Conservation (phyloP, 2,329 filamentous ascomycete species). For the Magnaporthiopsis poae region DNA sequence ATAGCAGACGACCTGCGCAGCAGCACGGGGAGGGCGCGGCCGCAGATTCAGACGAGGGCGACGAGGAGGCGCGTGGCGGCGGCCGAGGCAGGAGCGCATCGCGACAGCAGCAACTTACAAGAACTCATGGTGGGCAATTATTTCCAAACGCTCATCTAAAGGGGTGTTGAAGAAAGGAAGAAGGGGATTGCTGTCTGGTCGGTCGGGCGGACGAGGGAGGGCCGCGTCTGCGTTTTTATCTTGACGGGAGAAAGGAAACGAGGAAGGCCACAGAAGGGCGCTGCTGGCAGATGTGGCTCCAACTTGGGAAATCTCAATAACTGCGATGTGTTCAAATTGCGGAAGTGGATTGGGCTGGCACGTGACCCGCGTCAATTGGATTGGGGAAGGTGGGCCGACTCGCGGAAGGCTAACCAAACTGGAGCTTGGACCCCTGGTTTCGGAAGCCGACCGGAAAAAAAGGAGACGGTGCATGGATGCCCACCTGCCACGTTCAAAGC, state of each 20-base stretch:
- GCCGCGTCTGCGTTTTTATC: background rate
- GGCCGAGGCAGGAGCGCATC: background rate
- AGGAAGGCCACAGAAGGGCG: constrained; percentile 20
- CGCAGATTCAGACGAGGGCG: background rate
- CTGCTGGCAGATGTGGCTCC: constrained; percentile 9
- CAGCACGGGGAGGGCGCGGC: background rate
- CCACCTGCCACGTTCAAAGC: no score
- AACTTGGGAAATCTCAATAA: constrained; percentile 5
- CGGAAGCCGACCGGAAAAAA: background rate
- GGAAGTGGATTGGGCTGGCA: constrained; percentile 3
- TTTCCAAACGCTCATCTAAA: constrained; percentile 12
- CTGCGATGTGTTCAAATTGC: constrained; percentile 8
- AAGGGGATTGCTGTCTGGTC: constrained; percentile 25
- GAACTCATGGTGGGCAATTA: constrained; percentile 41
- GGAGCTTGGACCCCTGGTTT: background rate
- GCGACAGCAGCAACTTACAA: constrained; percentile 34
- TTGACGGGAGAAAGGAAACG: constrained; percentile 20
- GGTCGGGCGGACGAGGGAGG: background rate
- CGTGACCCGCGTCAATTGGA: constrained; percentile 3
- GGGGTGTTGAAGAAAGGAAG: constrained; percentile 17
- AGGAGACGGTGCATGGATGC: background rate
- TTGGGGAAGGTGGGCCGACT: background rate
- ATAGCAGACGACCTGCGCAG: constrained; percentile 6
- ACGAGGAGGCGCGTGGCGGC: constrained; percentile 1
- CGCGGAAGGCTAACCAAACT: background rate